A percentile compares a stretch with the other conserved stretches of the same genome.
Evolutionary conservation across 2,329 filamentous ascomycete genomes (phyloP).

Genomic region (Daldinia sp.): DNA sequence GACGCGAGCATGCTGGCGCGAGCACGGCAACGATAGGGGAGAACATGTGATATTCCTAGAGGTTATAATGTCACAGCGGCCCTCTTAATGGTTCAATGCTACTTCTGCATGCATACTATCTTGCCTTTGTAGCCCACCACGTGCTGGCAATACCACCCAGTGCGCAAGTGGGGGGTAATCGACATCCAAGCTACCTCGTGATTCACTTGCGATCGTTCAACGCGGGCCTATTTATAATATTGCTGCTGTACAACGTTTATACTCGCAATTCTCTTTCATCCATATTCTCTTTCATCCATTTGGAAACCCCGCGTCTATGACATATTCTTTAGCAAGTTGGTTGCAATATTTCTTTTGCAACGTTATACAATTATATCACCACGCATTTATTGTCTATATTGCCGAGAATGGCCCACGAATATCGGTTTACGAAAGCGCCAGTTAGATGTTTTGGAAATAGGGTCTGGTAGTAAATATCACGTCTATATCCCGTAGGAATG

Average conservation of each 20-base stretch:
- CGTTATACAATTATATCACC: too few species aligned
- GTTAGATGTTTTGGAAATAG: neutral
- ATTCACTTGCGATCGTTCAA: neutral
- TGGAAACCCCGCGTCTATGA: neutral
- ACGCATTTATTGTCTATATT: too few species aligned
- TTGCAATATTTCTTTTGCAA: too few species aligned
- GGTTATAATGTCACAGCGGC: neutral
- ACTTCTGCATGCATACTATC: neutral
- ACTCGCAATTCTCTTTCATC: neutral
- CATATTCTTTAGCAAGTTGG: neutral
- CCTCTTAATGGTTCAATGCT: neutral
- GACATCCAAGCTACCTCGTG: neutral
- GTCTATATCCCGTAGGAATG: neutral
- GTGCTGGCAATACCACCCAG: neutral
- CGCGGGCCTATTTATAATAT: too few species aligned
- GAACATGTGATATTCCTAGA: neutral
- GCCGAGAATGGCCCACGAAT: neutral
- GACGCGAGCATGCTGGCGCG: neutral
- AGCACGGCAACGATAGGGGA: neutral
- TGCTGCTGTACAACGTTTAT: neutral
- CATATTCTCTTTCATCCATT: neutral
- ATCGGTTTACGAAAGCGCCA: neutral
- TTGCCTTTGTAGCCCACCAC: neutral
- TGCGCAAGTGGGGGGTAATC: too few species aligned
- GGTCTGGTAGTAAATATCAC: neutral